Evolutionary conservation across 177 flowering plant genomes (phyloP), one percentile per base, ranked within the genome.

Genomic region (Vitis hybrid): DNA sequence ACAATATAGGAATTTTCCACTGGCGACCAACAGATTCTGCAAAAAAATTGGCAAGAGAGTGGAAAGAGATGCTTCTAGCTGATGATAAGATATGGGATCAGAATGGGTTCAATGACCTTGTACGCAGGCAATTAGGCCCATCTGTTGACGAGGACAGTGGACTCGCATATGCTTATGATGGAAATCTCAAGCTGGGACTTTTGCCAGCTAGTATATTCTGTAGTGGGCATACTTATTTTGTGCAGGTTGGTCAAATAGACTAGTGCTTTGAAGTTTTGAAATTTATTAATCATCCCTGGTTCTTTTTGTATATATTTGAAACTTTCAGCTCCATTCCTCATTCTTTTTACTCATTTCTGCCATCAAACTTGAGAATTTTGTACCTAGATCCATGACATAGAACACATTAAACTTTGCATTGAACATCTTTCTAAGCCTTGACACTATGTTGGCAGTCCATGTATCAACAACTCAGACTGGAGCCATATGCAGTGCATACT

Each of bases 51-150:
- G 97, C 91, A 53, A 87, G 77, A 80, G 90, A 88, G 75, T 95
- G 99, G 99, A 89, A 87, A 82, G 90, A 91, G 2, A 73, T 82
- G 84, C 87, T 95, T 80, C 75, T 89, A 60, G 89, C 87, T 55
- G 97, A 95, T 87, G 99, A 91, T 1, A 87, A 77, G 60, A 86
- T 95, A 64, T 95, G 99, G 99, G 99, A 95, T 84, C 99, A 95
- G 80, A 91, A 89, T 84, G 99, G 95, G 15, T 95, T 95, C 65
- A 95, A 95, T 78, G 93, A 90, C 0, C 78, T 95, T 63, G 71
- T 95, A 45, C 92, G 76, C 61, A 84, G 73, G 78, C 86, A 88
- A 75, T 71, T 90, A 65, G 99, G 99, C 14, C 98, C 98, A 67
- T 79, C 97, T 62, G 93, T 93, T 78, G 91, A 87, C 51, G 89